Evolutionary conservation across 768 basidiomycete genomes (phyloP), one percentile per base, ranked within the genome.

Genomic region (Hemileccinum rubropunctum): DNA sequence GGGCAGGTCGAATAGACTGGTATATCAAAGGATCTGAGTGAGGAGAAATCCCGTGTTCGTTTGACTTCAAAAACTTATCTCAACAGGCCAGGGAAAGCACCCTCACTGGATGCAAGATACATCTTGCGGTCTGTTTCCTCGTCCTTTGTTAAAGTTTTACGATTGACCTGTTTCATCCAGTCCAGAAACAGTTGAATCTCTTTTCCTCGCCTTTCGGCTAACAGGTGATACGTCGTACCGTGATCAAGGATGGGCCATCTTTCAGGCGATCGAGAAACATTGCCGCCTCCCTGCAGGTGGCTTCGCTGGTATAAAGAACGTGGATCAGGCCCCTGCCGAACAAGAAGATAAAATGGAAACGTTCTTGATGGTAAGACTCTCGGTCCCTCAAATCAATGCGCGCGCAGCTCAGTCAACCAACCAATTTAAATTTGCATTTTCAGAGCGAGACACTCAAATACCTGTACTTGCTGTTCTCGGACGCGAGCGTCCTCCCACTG

Each of bases 281-380:
- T 94, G 91, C 60, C 76, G 77, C 42, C 72, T 93, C 18, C 71
- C 76, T n/a, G 76, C 74, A 0, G 95, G 94, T 17, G 95, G 94
- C 9, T 98, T 88, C 61, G 88, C 89, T 15, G 82, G 82, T 32
- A 76, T 98, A 40, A 67, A 85, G 50, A 91, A 97, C 61, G 95
- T 98, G 10, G 91, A 95, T 66, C 76, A 81, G 52, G 72, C 84
- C 10, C 84, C 86, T 0, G 80, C 74, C 2, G 71, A 73, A 61
- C 73, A 79, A 50, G 86, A 91, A 54, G 92, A 98, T 68, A 86
- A 88, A 66, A 95, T 97, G 94, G 94, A 98, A 71, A 94, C 94
- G 12, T 97, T 95, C 73, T 80, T 94, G 69, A 75, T 97, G 76
- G 90, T 89, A 50, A 36, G 83, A 68, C 20, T 9, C 30, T 47